Evolutionary conservation across 768 basidiomycete species (phyloP).

Genomic region (Tulasnella sp.): DNA sequence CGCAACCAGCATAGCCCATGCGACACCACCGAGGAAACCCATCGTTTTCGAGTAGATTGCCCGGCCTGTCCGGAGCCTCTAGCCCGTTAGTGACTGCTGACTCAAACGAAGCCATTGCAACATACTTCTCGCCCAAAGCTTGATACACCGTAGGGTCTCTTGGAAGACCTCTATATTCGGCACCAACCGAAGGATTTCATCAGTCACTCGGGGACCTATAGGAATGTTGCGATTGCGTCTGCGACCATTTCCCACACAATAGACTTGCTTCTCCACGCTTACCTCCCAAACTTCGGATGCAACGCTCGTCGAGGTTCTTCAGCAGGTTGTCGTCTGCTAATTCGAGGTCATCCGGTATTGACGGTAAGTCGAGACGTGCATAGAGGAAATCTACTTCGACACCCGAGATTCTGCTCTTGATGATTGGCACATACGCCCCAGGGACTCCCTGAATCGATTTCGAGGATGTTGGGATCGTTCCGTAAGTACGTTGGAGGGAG

Average conservation of each 20-base stretch:
- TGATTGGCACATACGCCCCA: constrained; percentile 93
- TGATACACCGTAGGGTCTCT: constrained; percentile 90
- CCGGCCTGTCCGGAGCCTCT: constrained; percentile 59
- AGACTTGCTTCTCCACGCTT: constrained; percentile 27
- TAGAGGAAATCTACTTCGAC: constrained; percentile 93
- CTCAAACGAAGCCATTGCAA: background rate
- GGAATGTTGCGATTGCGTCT: constrained; percentile 6
- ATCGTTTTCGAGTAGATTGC: constrained; percentile 98
- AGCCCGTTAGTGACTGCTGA: background rate
- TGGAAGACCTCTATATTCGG: constrained; percentile 93
- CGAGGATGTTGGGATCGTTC: background rate
- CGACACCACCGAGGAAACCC: constrained; percentile 96
- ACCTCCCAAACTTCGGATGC: constrained; percentile 91
- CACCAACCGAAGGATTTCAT: constrained; percentile 90
- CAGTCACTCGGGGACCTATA: constrained; percentile 88
- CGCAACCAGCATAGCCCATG: constrained; percentile 97
- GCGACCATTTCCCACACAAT: background rate
- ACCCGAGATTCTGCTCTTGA: constrained; percentile 85
- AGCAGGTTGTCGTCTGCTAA: constrained; percentile 88
- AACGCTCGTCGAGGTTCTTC: constrained; percentile 88
- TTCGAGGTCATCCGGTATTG: constrained; percentile 88
- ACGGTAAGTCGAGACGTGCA: constrained; percentile 78
- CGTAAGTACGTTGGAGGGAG: background rate
- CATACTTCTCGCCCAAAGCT: constrained; percentile 94
- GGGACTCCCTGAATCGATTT: constrained; percentile 73